Base-by-base conservation (phyloP, 2,329 filamentous ascomycete genomes). In the Salinomyces thailandicus region DNA sequence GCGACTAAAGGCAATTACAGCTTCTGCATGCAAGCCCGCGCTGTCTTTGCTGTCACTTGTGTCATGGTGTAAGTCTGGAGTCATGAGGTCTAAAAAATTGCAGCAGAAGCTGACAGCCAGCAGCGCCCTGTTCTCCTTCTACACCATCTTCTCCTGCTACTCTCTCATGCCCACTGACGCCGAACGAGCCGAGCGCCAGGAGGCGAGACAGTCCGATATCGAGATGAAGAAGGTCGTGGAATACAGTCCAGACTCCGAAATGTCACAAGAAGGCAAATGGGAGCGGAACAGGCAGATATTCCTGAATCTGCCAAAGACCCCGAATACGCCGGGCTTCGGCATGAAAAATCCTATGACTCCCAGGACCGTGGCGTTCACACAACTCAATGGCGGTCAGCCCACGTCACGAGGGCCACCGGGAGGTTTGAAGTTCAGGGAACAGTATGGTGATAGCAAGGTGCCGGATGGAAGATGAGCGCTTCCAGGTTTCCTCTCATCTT, bases 11-110 rank as follows among this genome's bases (percentile, higher is more conserved):
- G 68, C 33, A 69, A 72, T 18, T 61, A 68, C 37, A 53, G 59
- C 5, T 75, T 73, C 49, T 89, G 83, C 58, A 60, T 68, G 51
- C 69, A 82, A 55, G 81, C 82, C 5, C 80, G 85, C 56, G 73
- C 69, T 35, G 67, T 70, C 11, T 80, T 85, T 49, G 79, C 72
- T 11, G 66, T 75, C 14, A 77, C 76, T 1, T 59, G 78, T 11
- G 65, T 78, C 46, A 77, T 85, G 73, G 64, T 83, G 79, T 83
- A 68, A 63, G 77, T 71, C 30, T 7, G 7, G 20, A n/a, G 11
- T n/a, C 22, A 26, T 13, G 18, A 5, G 29, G 26, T 26, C 36
- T 33, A 22, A 6, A 4, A n/a, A 12, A 39, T 6, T 18, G 38
- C 24, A 39, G 37, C 41, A 43, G 37, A 5, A 26, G 37, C 32